phyloP scores from a whole-genome alignment of 495 filamentous ascomycete species.

The Apodospora peruviana region DNA sequence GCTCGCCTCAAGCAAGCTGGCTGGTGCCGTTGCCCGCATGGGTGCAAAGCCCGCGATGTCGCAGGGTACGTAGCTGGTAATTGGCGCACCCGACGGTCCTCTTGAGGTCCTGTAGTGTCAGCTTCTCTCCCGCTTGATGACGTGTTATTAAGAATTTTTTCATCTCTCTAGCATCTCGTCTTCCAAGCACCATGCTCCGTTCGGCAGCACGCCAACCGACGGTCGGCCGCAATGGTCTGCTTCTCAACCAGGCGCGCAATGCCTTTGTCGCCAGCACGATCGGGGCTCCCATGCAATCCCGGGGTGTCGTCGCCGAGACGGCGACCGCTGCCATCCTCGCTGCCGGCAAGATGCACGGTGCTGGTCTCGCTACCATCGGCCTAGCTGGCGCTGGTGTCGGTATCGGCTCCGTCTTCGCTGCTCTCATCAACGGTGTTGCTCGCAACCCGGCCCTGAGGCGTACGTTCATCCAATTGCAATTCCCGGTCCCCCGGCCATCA shows the following conservation, averaged over 20 bases:
- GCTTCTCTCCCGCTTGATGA: background rate
- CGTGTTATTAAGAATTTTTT: background rate
- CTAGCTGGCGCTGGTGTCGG: slow-evolving; percentile 36
- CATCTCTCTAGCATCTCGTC: slow-evolving; percentile 6
- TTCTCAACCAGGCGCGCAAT: slow-evolving; percentile 17
- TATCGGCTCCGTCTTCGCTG: slow-evolving; percentile 34
- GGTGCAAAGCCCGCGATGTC: slow-evolving; percentile 11
- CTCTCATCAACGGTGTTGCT: slow-evolving; percentile 34
- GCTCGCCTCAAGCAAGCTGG: slow-evolving; percentile 15
- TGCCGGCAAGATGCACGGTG: slow-evolving; percentile 33
- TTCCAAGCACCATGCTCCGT: slow-evolving; percentile 23
- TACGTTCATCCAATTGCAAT: slow-evolving; percentile 9
- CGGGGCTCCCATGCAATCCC: slow-evolving; percentile 22
- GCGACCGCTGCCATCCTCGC: slow-evolving; percentile 28
- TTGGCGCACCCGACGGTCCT: background rate
- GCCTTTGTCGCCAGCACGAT: slow-evolving; percentile 14
- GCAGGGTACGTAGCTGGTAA: slow-evolving; percentile 6
- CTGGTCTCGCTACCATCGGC: slow-evolving; percentile 34
- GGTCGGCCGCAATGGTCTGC: slow-evolving; percentile 15
- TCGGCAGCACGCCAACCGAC: slow-evolving; percentile 11
- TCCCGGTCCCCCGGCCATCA: background rate
- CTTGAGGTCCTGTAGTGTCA: background rate
- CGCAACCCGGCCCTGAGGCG: slow-evolving; percentile 33
- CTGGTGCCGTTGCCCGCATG: slow-evolving; percentile 16
- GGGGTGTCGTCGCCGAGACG: slow-evolving; percentile 29